phyloP scores from a whole-genome alignment of 306 rosid genomes.

The Acmispon strigosus region DNA sequence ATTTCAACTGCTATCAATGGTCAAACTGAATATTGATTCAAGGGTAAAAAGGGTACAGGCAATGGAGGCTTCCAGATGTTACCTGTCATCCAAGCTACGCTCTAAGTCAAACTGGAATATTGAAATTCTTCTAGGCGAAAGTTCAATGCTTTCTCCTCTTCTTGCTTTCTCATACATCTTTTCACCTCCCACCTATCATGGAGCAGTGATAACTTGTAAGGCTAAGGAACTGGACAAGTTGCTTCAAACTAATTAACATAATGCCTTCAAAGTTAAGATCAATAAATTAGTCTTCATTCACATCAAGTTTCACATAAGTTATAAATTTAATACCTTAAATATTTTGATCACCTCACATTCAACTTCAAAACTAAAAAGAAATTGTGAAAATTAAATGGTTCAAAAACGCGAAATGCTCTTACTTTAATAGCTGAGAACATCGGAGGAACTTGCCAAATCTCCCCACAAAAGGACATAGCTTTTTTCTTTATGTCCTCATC shows the following conservation, averaged over 20 bases:
- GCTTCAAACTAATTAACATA: neutral
- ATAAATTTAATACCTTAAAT: neutral
- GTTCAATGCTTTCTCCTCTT: constrained; percentile 94
- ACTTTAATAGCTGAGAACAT: constrained; percentile 99
- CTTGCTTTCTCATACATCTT: constrained; percentile 95
- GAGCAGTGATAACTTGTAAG: constrained; percentile 21
- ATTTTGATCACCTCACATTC: neutral
- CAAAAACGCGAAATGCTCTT: constrained; percentile 25
- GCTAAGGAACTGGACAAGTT: constrained; percentile 20
- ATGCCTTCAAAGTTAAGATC: neutral
- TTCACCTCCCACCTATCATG: constrained; percentile 88
- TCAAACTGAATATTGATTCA: neutral
- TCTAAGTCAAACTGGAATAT: constrained; percentile 80
- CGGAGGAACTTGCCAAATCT: constrained; percentile 99
- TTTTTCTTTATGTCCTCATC: constrained; percentile 73
- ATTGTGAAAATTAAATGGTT: neutral
- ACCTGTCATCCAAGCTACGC: constrained; percentile 95
- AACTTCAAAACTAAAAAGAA: constrained; percentile 4
- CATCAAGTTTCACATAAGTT: neutral
- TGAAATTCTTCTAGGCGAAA: constrained; percentile 85
- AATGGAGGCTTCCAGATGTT: constrained; percentile 4
- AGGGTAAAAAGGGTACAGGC: neutral
- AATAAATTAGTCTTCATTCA: neutral
- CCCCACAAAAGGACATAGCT: constrained; percentile 73
- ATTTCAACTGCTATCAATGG: neutral